phyloP scores from a whole-genome alignment of 2,329 filamentous ascomycete species.

The Pseudocercospora crystallina region DNA sequence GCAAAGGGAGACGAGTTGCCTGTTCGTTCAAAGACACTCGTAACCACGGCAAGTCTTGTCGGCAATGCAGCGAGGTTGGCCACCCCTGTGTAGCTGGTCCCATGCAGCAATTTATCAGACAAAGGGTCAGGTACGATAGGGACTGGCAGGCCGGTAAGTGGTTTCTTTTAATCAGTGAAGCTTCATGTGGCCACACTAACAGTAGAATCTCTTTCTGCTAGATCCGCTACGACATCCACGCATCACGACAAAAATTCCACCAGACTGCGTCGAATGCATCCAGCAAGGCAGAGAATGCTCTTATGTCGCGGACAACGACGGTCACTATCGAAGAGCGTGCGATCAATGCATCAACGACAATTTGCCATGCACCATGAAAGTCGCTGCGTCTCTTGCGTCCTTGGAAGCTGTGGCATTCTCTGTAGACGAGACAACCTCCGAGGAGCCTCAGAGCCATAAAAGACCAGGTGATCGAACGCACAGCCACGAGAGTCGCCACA shows the following conservation, averaged over 20 bases:
- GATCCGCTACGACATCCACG: not conserved
- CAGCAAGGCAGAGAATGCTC: not conserved
- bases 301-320: conserved; percentile 6
- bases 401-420: not conserved
- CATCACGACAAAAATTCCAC: not conserved
- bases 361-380: conserved; percentile 7
- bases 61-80: conserved; percentile 31
- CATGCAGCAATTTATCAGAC: conserved; percentile 23
- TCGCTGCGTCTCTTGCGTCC: not conserved
- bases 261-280: conserved; percentile 9
- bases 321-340: conserved; percentile 8
- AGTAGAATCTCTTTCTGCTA: not conserved
- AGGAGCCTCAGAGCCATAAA: not conserved
- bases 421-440: not conserved
- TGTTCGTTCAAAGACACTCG: conserved; percentile 38
- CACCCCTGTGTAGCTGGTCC: conserved; percentile 42
- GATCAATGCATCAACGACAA: conserved; percentile 1
- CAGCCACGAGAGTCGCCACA: not conserved
- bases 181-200: not conserved
- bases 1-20: conserved; percentile 27
- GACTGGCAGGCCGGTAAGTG: conserved; percentile 18
- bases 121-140: conserved; percentile 24
- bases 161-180: not conserved
- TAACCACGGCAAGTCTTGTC: conserved; percentile 35
- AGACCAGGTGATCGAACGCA: not conserved